Base-by-base conservation (phyloP, 805 yeast species). In the Candida silvatica region DNA sequence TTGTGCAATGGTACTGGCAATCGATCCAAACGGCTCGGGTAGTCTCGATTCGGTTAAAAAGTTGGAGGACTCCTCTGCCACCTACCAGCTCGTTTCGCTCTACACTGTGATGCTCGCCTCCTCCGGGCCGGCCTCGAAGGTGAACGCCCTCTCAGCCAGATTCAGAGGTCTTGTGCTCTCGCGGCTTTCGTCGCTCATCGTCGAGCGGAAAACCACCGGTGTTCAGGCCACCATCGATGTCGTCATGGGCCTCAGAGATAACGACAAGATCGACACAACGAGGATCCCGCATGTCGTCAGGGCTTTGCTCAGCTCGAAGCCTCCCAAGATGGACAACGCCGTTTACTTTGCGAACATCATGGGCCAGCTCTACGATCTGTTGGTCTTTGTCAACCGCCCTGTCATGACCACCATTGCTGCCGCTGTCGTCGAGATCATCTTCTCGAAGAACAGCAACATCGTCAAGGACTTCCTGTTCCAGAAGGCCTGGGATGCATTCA, bases 191-290 rank as follows among this genome's bases (percentile, higher is more conserved):
- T 40, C 52, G 3, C 55, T 85, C 19, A 80, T 82, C 1, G 51
- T 73, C 16, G 54, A 66, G 29, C 67, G 94, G 17, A 27, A 41
- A 20, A 54, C 68, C 2, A 53, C 56, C 1, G 97, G 97, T 0
- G 74, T 92, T 2, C 57, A 71, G 20, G 67, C 87, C 2, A 56
- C 90, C 33, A 66, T 87, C 20, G 97, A 90, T 54, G 75, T 83
- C 42, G 65, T 83, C 1, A 62, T 82, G 11, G 95, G 95, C 0
- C 62, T 83, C 18, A 63, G 95, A 37, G 94, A 85, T 28, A 66
- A 68, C 36, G 90, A 80, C 37, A 77, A 74, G 9, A 56, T 86
- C 11, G 77, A 77, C 42, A 56, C 77, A n/a, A 75, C 73, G 22
- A 80, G 76, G 43, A 64, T 84, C 32, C 75, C 74, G 19, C 71